A percentile compares a stretch with the other conserved stretches of the same genome.
These are phyloP conservation scores for Neurospora sp. DNA, from an alignment of 495 filamentous ascomycete species.

Conservation along the genomic window DNA sequence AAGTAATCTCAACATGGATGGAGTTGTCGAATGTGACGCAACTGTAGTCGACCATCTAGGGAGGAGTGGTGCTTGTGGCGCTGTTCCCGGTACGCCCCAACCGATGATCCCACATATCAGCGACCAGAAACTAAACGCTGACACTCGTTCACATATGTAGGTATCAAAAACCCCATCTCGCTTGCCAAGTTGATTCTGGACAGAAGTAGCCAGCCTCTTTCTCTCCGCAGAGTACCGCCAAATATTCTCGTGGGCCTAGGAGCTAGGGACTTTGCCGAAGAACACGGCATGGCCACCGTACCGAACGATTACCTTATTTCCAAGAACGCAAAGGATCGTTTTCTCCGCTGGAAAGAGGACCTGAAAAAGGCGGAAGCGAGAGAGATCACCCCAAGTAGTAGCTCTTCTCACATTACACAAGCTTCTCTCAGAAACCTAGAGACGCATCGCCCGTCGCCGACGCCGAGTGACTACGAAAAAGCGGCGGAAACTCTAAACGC, in stretches of 20 bases:
- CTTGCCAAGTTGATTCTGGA: slow-evolving; percentile 77
- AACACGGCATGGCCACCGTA: slow-evolving; percentile 59
- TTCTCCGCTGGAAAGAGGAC: slow-evolving; percentile 64
- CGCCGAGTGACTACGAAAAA: slow-evolving; percentile 14
- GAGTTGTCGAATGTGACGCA: slow-evolving; percentile 87
- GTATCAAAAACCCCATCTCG: slow-evolving; percentile 84
- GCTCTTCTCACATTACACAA: slow-evolving; percentile 2
- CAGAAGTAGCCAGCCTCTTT: slow-evolving; percentile 56
- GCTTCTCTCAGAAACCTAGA: neutral
- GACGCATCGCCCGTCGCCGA: neutral
- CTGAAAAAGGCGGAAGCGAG: slow-evolving; percentile 44
- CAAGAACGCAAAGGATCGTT: slow-evolving; percentile 61
- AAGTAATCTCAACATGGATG: slow-evolving; percentile 86
- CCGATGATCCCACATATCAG: neutral
- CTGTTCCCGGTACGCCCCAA: slow-evolving; percentile 56
- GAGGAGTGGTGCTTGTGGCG: slow-evolving; percentile 85
- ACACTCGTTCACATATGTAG: slow-evolving; percentile 31
- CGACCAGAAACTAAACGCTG: neutral
- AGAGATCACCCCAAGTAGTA: neutral
- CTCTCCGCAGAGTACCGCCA: slow-evolving; percentile 78
- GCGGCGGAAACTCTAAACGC: slow-evolving; percentile 2
- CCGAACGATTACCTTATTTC: slow-evolving; percentile 66
- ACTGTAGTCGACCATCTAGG: slow-evolving; percentile 84
- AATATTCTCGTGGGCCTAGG: slow-evolving; percentile 82
- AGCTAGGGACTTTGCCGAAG: slow-evolving; percentile 72